A percentile compares a stretch with the other conserved stretches of the same genome.
phyloP scores from a whole-genome alignment of 1,284 basidiomycete species.

The Inonotus obliquus region DNA sequence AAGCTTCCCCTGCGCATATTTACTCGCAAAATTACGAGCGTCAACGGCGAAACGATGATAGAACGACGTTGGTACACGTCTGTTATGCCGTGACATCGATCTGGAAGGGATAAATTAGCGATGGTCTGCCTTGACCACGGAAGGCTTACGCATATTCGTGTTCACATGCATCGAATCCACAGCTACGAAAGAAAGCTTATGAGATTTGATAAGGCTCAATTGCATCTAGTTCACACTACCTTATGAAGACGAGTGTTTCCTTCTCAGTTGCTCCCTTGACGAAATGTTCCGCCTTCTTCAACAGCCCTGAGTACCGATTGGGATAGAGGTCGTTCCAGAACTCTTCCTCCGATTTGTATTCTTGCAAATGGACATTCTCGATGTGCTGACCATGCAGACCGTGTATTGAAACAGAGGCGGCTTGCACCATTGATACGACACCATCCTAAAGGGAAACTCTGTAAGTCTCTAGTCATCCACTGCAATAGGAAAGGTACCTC shows the following conservation, averaged over 20 bases:
- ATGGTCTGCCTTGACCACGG: background rate
- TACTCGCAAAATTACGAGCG: constrained; percentile 61
- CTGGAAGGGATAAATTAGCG: background rate
- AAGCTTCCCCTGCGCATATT: constrained; percentile 64
- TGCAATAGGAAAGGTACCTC: constrained; percentile 49
- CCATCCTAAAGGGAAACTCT: constrained; percentile 59
- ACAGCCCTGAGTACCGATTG: constrained; percentile 59
- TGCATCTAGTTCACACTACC: constrained; percentile 39
- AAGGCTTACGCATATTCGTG: constrained; percentile 64
- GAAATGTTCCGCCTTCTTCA: constrained; percentile 75
- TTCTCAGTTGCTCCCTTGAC: constrained; percentile 63
- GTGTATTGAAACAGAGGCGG: constrained; percentile 78
- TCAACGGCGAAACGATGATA: constrained; percentile 84
- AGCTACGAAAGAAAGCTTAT: constrained; percentile 36
- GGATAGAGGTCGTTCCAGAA: constrained; percentile 79
- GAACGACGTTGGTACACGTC: constrained; percentile 87
- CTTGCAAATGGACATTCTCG: constrained; percentile 85
- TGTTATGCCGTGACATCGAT: constrained; percentile 89
- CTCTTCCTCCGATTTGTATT: constrained; percentile 68
- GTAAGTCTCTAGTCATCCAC: background rate
- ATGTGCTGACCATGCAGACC: constrained; percentile 88
- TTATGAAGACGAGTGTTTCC: constrained; percentile 83
- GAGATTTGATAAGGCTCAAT: background rate
- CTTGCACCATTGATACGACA: constrained; percentile 71
- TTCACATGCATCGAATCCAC: constrained; percentile 92